Evolutionary conservation across 495 filamentous ascomycete genomes (phyloP).

Genomic region (Recurvomyces mirabilis): DNA sequence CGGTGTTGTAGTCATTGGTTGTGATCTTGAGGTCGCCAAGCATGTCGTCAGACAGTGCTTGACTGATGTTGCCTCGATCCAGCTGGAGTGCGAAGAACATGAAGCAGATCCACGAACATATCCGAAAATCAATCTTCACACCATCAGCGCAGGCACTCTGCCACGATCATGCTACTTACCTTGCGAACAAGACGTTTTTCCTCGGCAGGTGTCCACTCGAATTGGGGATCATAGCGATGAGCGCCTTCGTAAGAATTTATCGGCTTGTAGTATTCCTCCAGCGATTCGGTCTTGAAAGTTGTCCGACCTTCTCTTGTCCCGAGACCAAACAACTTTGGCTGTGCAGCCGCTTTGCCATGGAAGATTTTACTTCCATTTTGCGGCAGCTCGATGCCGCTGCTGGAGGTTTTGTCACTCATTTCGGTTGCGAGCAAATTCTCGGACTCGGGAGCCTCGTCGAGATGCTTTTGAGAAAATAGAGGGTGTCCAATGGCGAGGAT

Average conservation of each 20-base stretch:
- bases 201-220: slow-evolving; percentile 58
- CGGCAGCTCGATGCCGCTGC: neutral
- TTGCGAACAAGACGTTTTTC: slow-evolving; percentile 57
- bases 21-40: slow-evolving; percentile 32
- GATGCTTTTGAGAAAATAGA: neutral
- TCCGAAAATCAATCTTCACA: slow-evolving; percentile 37
- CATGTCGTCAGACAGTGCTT: slow-evolving; percentile 28
- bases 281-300: slow-evolving; percentile 21
- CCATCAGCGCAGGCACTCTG: slow-evolving; percentile 10
- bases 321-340: too few species aligned
- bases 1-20: slow-evolving; percentile 42
- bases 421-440: neutral
- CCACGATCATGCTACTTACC: slow-evolving; percentile 33
- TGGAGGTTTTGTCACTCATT: neutral
- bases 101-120: slow-evolving; percentile 56
- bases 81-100: slow-evolving; percentile 79
- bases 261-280: slow-evolving; percentile 43
- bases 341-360: neutral
- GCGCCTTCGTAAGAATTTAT: slow-evolving; percentile 53
- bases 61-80: slow-evolving; percentile 45
- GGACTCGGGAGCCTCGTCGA: neutral
- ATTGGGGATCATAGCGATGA: slow-evolving; percentile 65
- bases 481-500: too few species aligned
- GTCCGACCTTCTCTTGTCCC: slow-evolving; percentile 1
- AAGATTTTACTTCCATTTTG: neutral